Conservation (phyloP, 1,284 basidiomycete species). For the Malassezia vespertilionis region DNA sequence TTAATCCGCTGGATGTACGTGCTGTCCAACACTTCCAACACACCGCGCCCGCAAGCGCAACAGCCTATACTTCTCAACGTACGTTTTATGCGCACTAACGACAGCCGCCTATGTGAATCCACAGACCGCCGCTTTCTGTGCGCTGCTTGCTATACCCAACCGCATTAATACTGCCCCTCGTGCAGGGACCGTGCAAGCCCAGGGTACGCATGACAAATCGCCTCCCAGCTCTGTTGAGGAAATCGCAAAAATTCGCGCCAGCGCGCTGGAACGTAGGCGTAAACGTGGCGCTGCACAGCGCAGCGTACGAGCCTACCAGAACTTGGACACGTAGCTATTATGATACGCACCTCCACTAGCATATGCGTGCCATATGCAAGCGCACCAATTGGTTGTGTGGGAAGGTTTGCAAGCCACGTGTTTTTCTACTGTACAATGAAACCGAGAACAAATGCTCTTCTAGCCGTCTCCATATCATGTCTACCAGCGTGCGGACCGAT, state of each 20-base stretch:
- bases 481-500: no score
- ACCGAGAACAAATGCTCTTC: no score
- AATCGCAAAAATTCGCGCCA: slow-evolving; percentile 1
- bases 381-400: no score
- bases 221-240: not conserved
- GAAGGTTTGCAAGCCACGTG: no score
- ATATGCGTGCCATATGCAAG: no score
- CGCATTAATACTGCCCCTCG: slow-evolving; percentile 56
- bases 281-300: not conserved
- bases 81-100: slow-evolving; percentile 20
- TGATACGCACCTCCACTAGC: no score
- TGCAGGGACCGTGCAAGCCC: not conserved
- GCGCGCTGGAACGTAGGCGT: slow-evolving; percentile 6
- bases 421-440: no score
- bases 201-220: not conserved
- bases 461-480: no score
- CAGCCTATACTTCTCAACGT: not conserved
- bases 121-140: slow-evolving; percentile 77
- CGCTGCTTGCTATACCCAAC: slow-evolving; percentile 67
- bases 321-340: no score
- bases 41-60: slow-evolving; percentile 43
- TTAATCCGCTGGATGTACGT: slow-evolving; percentile 16
- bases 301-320: no score
- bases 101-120: slow-evolving; percentile 74
- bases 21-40: slow-evolving; percentile 26